Percentiles rank a stretch among this genome's conserved stretches.
Conservation (phyloP, 2,329 filamentous ascomycete species). For the Epichloe brachyelytri region DNA sequence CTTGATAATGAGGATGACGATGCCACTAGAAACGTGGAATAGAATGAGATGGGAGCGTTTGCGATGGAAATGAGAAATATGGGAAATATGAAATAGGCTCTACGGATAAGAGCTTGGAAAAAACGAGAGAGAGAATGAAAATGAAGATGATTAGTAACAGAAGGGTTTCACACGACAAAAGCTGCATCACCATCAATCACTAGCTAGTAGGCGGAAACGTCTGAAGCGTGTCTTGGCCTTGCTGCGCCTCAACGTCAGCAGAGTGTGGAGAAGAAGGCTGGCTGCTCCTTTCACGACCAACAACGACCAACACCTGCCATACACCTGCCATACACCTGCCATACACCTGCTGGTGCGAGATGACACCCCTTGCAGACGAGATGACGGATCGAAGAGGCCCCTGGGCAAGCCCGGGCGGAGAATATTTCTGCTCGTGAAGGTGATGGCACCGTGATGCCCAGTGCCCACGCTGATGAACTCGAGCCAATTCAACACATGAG, state of each 20-base stretch:
- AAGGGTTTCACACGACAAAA: background rate
- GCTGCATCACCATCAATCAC: too few relatives aligned
- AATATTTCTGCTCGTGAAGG: too few relatives aligned
- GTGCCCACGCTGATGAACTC: too few relatives aligned
- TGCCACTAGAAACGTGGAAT: too few relatives aligned
- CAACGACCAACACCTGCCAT: background rate
- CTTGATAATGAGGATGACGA: background rate
- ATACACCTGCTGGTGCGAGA: background rate
- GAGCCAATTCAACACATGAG: too few relatives aligned
- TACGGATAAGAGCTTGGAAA: background rate
- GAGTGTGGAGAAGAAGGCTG: background rate
- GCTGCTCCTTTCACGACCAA: background rate
- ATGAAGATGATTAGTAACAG: too few relatives aligned
- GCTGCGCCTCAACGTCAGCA: conserved; percentile 6
- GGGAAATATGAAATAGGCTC: background rate
- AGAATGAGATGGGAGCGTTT: too few relatives aligned
- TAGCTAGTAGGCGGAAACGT: background rate
- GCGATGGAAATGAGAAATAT: too few relatives aligned
- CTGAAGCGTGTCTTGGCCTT: background rate
- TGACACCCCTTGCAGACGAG: background rate
- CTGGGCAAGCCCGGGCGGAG: too few relatives aligned
- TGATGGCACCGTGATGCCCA: too few relatives aligned
- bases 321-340: too few relatives aligned
- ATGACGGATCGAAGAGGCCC: background rate
- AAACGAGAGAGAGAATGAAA: background rate